A percentile compares a stretch with the other conserved stretches of the same genome.
phyloP scores from a whole-genome alignment of 2,329 filamentous ascomycete genomes.

The Colletotrichum karsti region DNA sequence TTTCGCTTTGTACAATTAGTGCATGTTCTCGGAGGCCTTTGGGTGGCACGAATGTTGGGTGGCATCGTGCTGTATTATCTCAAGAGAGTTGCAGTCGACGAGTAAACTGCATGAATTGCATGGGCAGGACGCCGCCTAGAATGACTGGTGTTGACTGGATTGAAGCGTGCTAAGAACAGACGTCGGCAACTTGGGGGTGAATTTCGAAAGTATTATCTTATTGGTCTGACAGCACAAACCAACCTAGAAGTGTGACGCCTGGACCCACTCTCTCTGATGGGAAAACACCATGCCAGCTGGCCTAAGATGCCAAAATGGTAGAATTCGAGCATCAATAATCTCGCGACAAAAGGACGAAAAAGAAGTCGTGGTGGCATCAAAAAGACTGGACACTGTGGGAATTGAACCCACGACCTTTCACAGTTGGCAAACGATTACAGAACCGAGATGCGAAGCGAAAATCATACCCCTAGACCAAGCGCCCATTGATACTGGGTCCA shows the following conservation, averaged over 20 bases:
- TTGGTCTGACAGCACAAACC: no score
- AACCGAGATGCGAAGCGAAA: slow-evolving; percentile 20
- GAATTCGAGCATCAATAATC: no score
- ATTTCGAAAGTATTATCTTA: no score
- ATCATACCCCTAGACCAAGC: slow-evolving; percentile 29
- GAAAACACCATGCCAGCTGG: neutral
- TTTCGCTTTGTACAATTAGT: neutral
- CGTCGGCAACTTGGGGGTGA: no score
- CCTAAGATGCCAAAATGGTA: no score
- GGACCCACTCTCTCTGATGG: no score
- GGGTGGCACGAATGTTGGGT: neutral
- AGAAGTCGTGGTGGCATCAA: accelerated
- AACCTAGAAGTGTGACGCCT: no score
- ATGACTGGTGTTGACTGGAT: no score
- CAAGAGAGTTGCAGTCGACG: no score
- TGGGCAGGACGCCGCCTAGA: no score
- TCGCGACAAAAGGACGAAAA: neutral
- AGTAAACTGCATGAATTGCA: no score
- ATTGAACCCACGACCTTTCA: slow-evolving; percentile 28
- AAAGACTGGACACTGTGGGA: slow-evolving; percentile 24
- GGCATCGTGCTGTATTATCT: neutral
- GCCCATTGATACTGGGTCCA: accelerated
- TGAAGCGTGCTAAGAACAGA: no score
- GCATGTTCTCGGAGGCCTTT: neutral
- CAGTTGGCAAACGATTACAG: neutral